Evolutionary conservation across 2,329 filamentous ascomycete genomes (phyloP).

Genomic region (Trichophaea hybrida): DNA sequence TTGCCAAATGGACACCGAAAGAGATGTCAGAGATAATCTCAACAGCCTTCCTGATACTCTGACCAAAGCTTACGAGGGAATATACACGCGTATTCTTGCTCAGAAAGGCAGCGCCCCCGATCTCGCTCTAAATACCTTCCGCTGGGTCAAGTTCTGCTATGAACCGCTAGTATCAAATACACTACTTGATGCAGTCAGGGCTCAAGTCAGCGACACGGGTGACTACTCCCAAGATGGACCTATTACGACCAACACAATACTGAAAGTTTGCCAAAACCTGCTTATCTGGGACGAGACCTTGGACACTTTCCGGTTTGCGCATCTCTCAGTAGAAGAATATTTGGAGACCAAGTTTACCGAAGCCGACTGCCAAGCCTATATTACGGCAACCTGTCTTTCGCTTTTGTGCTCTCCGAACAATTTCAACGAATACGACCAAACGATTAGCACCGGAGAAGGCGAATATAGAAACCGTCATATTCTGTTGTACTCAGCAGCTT

Average conservation of each 20-base stretch:
- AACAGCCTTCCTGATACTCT: slow-evolving; percentile 6
- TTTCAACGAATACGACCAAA: background rate
- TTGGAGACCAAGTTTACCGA: background rate
- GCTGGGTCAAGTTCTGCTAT: slow-evolving; percentile 14
- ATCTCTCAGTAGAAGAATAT: slow-evolving; percentile 10
- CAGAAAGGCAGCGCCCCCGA: background rate
- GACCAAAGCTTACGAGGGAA: slow-evolving; percentile 9
- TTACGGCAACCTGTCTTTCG: background rate
- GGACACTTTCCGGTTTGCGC: slow-evolving; percentile 6
- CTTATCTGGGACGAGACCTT: background rate
- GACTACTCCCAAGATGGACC: background rate
- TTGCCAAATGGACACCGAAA: slow-evolving; percentile 3
- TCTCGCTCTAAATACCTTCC: slow-evolving; percentile 5
- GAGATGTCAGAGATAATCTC: slow-evolving; percentile 6
- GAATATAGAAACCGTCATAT: slow-evolving; percentile 1
- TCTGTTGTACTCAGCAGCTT: slow-evolving; percentile 1
- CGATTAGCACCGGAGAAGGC: background rate
- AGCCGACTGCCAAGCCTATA: background rate
- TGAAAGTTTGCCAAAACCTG: slow-evolving; percentile 12
- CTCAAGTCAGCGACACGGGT: background rate
- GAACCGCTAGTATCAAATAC: background rate
- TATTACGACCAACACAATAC: background rate
- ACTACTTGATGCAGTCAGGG: background rate
- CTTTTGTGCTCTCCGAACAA: background rate
- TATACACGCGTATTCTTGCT: slow-evolving; percentile 1